Base-by-base conservation (phyloP, 331 rosid genomes). In the Cydonia oblonga region DNA sequence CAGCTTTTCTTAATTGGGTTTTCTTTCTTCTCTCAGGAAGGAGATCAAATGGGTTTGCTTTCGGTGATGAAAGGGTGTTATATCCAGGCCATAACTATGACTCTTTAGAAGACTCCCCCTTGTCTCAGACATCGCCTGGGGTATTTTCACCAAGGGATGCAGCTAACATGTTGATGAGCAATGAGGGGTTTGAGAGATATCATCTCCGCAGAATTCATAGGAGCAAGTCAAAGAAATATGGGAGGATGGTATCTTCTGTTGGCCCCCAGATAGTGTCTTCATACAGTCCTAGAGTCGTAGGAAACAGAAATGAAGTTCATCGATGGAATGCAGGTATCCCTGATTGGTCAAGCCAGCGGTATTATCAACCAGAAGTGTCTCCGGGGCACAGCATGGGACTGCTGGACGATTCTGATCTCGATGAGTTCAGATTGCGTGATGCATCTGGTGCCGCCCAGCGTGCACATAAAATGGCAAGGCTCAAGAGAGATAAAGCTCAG, bases 21-120 rank as follows among this genome's bases (percentile, higher is more conserved):
- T 61, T 74, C 35, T 76, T 44, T 84, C 71, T 64, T 75, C 30
- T 30, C 57, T 58, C 96, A 95, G 97, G 96, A 78, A 85, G 93
- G 80, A 91, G 99, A 91, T 62, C 78, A 69, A 86, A 82, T 78
- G 90, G 90, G 53, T 84, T 74, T 61, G 81, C 86, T 22, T 77
- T 61, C 56, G 84, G 87, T 11, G 99, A 91, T 64, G 97, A 91
- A 59, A 91, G 69, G 74, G 64, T 83, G 77, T 78, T 66, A 28
- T 86, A 85, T 74, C 76, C 83, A 35, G 90, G 89, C 74, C 90
- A 88, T 67, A 77, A 57, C 76, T 88, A 87, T 51, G 96, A 91
- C 77, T 83, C 86, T 52, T 73, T 88, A 71, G 99, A 95, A 35
- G 97, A 91, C 64, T 89, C 96, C 57, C 90, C 96, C 22, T 74